These are phyloP conservation scores for Sphaerulina vaccinii DNA, from an alignment of 2,329 filamentous ascomycete species.

Conservation along the genomic window DNA sequence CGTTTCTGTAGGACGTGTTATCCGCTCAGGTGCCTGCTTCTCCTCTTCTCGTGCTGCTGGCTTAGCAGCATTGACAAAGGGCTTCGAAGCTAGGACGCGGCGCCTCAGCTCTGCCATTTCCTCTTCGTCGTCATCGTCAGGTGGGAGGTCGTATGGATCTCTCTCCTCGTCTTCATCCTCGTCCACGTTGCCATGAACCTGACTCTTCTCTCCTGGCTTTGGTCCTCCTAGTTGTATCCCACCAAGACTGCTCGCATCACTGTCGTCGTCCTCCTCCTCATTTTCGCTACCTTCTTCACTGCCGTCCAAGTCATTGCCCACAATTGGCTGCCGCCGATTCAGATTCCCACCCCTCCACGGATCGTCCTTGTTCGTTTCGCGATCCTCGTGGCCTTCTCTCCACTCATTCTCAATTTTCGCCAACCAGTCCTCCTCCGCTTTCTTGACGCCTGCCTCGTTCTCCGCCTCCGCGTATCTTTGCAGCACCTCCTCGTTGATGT, in stretches of 20 bases:
- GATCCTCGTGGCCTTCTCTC: slow-evolving; percentile 68
- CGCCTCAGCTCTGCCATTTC: slow-evolving; percentile 91
- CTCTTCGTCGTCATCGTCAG: slow-evolving; percentile 74
- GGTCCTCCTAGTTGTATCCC: slow-evolving; percentile 38
- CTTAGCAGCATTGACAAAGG: slow-evolving; percentile 63
- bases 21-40: slow-evolving; percentile 61
- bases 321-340: slow-evolving; percentile 61
- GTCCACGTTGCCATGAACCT: slow-evolving; percentile 41
- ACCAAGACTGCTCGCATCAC: slow-evolving; percentile 37
- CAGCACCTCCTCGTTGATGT: slow-evolving; percentile 82
- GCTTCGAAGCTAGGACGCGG: slow-evolving; percentile 86
- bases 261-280: slow-evolving; percentile 44
- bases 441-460: slow-evolving; percentile 79
- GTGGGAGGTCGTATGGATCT: slow-evolving; percentile 75
- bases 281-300: slow-evolving; percentile 41
- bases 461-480: slow-evolving; percentile 81
- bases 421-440: slow-evolving; percentile 83
- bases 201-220: slow-evolving; percentile 54
- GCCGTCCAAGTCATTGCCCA: slow-evolving; percentile 52
- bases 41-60: slow-evolving; percentile 42
- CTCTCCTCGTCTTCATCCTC: slow-evolving; percentile 51
- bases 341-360: slow-evolving; percentile 90
- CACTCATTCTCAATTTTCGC: slow-evolving; percentile 88
- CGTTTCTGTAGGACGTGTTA: slow-evolving; percentile 56
- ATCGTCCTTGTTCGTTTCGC: slow-evolving; percentile 62